A percentile compares a stretch with the other conserved stretches of the same genome.
phyloP scores from a whole-genome alignment of 2,329 filamentous ascomycete species.

The Pseudocercospora macadamiae region DNA sequence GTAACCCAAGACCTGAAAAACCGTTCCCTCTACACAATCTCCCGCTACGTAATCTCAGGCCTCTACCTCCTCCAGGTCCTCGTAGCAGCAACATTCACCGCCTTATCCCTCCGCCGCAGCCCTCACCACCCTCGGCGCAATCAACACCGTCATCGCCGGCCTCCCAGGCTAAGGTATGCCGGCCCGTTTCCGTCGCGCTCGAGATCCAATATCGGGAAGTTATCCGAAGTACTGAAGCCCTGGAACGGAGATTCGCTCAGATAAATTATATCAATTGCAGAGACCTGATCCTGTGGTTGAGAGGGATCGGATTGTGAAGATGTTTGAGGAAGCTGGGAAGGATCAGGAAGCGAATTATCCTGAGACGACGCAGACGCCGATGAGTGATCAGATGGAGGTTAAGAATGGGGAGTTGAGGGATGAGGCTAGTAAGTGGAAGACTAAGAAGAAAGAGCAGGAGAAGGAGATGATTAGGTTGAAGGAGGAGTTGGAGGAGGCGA shows the following conservation, averaged over 20 bases:
- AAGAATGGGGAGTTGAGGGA: slow-evolving; percentile 9
- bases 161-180: slow-evolving; percentile 23
- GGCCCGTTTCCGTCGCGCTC: slow-evolving; percentile 12
- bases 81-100: slow-evolving; percentile 22
- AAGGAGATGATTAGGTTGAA: slow-evolving; percentile 8
- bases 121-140: slow-evolving; percentile 19
- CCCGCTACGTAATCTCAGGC: slow-evolving; percentile 14
- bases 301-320: slow-evolving; percentile 12
- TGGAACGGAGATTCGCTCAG: slow-evolving; percentile 17
- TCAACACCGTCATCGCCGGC: slow-evolving; percentile 23
- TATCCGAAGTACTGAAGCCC: slow-evolving; percentile 17
- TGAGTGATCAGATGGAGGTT: slow-evolving; percentile 11
- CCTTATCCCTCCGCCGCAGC: slow-evolving; percentile 11
- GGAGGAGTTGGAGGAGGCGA: slow-evolving; percentile 6
- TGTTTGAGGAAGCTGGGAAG: slow-evolving; percentile 15
- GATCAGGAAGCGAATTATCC: slow-evolving; percentile 23
- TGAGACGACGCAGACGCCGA: slow-evolving; percentile 3
- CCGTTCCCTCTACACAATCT: slow-evolving; percentile 13
- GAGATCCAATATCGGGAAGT: slow-evolving; percentile 23
- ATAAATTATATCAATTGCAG: slow-evolving; percentile 13
- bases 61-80: slow-evolving; percentile 23
- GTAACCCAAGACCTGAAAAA: background rate
- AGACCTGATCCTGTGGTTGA: slow-evolving; percentile 14
- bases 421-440: slow-evolving; percentile 16
- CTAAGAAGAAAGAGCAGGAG: slow-evolving; percentile 13